Conservation (phyloP, 805 yeast species). For the Komagataella mondaviorum region DNA sequence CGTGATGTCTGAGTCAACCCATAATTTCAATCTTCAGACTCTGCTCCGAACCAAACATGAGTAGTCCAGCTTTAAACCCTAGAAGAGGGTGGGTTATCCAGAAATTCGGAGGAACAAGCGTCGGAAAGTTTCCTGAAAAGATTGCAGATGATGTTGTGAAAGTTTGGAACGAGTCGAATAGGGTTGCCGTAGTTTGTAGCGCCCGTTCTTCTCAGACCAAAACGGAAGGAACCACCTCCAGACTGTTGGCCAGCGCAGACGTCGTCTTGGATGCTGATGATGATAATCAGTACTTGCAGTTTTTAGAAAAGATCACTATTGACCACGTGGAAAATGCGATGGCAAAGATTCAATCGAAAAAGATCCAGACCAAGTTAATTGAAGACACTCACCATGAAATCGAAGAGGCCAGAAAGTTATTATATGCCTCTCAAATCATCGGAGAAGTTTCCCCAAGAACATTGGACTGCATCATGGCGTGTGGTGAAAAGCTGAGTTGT, state of each 20-base stretch:
- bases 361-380: conserved; percentile 39
- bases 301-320: conserved; percentile 54
- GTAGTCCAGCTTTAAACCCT: not conserved
- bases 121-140: conserved; percentile 82
- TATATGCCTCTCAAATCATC: conserved; percentile 80
- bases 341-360: conserved; percentile 26
- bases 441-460: conserved; percentile 89
- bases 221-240: conserved; percentile 89
- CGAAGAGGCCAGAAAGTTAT: conserved; percentile 48
- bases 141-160: conserved; percentile 79
- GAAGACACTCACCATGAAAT: conserved; percentile 52
- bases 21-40: not conserved
- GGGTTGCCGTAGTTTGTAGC: conserved; percentile 91
- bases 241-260: conserved; percentile 79
- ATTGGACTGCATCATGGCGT: conserved; percentile 77
- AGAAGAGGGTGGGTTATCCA: conserved; percentile 57
- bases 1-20: not conserved
- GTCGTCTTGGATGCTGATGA: conserved; percentile 48
- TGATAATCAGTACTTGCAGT: conserved; percentile 25
- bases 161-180: conserved; percentile 39
- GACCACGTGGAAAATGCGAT: conserved; percentile 76
- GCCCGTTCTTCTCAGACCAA: conserved; percentile 89
- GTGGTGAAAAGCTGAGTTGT: conserved; percentile 90
- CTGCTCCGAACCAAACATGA: not conserved
- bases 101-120: conserved; percentile 95